phyloP scores from a whole-genome alignment of 176 grass and related monocot genomes.

The bread wheat (Triticum aestivum) region DNA sequence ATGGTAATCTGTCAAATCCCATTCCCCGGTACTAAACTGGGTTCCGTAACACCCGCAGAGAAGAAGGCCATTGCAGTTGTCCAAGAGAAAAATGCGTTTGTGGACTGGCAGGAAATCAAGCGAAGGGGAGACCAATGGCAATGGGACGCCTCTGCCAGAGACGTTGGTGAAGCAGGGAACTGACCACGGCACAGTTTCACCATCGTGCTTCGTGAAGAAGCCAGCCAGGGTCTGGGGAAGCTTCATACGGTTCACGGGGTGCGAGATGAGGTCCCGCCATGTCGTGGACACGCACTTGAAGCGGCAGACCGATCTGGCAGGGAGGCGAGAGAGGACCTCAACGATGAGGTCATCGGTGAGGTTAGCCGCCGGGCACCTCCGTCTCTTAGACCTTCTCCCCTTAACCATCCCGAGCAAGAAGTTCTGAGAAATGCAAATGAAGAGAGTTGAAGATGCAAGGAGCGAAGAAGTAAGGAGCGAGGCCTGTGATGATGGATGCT shows the following conservation, averaged over 20 bases:
- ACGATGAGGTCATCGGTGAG: neutral
- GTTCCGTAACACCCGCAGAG: neutral
- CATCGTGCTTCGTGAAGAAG: neutral
- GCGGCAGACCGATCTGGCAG: neutral
- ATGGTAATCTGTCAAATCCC: neutral
- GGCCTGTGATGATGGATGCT: neutral
- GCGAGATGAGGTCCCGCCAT: neutral
- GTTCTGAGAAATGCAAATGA: neutral
- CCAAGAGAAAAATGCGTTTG: neutral
- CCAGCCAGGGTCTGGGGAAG: conserved; percentile 1
- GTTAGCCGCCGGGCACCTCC: neutral
- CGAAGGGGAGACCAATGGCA: neutral
- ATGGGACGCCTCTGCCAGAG: neutral
- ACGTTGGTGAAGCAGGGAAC: neutral
- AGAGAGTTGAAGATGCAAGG: neutral
- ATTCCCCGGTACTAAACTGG: neutral
- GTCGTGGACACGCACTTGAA: neutral
- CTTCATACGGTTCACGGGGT: neutral
- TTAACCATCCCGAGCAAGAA: neutral
- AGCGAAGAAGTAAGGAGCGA: too few species aligned
- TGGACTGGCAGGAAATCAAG: neutral
- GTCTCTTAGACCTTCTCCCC: neutral
- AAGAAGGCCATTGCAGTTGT: neutral
- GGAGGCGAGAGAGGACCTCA: neutral
- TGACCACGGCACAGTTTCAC: neutral